phyloP scores from a whole-genome alignment of 2,329 filamentous ascomycete species.

The Aquanectria penicillioides region DNA sequence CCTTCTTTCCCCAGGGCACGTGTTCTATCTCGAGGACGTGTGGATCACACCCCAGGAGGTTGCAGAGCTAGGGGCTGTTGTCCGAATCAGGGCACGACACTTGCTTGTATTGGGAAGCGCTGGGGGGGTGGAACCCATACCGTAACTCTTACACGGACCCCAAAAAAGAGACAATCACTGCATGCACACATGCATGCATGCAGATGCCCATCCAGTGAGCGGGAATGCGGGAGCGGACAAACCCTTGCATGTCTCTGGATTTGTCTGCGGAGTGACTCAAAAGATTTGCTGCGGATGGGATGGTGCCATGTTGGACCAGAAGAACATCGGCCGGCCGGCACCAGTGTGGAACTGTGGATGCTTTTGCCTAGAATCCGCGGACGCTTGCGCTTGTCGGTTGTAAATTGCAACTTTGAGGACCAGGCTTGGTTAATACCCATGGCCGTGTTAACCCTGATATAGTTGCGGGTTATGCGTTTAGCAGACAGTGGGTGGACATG shows the following conservation, averaged over 20 bases:
- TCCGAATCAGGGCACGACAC: no score
- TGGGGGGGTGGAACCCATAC: no score
- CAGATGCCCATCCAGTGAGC: no score
- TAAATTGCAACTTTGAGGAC: no score
- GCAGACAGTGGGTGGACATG: neutral
- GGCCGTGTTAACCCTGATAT: constrained; percentile 10
- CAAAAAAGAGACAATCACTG: constrained; percentile 1
- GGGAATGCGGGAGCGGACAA: neutral
- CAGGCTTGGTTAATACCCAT: neutral
- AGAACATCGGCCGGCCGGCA: no score
- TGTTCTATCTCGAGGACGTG: no score
- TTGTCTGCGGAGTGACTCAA: constrained; percentile 11
- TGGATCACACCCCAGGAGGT: no score
- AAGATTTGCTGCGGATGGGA: neutral
- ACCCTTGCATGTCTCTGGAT: neutral
- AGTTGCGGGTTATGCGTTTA: neutral
- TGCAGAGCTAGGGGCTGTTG: neutral
- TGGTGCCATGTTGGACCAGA: constrained; percentile 14
- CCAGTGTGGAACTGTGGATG: constrained; percentile 31
- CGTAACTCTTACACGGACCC: neutral
- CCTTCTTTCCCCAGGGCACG: no score
- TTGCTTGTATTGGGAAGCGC: no score
- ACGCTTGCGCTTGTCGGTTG: no score
- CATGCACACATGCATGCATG: neutral
- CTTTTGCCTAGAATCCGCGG: constrained; percentile 38